phyloP scores from a whole-genome alignment of 2,329 filamentous ascomycete genomes.

The Fonsecaea multimorphosa region DNA sequence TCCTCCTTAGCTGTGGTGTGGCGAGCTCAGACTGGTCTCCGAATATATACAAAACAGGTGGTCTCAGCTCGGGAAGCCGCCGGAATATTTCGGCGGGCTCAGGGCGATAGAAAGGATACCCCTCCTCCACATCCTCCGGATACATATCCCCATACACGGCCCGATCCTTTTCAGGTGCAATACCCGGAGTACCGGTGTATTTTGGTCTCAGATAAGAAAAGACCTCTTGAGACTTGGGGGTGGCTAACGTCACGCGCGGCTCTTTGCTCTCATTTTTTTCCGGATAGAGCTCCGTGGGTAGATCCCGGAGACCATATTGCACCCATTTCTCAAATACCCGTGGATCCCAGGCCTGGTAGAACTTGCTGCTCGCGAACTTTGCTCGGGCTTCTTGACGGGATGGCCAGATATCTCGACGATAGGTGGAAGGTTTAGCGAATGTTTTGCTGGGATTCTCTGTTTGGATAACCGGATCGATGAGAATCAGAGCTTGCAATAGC shows the following conservation, averaged over 20 bases:
- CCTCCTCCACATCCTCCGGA: constrained; percentile 40
- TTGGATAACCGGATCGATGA: constrained; percentile 67
- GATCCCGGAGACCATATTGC: constrained; percentile 72
- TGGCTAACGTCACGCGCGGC: constrained; percentile 67
- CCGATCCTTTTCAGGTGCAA: constrained; percentile 38
- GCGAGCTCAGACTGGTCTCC: constrained; percentile 51
- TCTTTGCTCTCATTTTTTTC: constrained; percentile 46
- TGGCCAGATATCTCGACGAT: constrained; percentile 82
- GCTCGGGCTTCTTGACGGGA: constrained; percentile 71
- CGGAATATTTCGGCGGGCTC: constrained; percentile 49
- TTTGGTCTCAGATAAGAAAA: constrained; percentile 56
- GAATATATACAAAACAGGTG: constrained; percentile 53
- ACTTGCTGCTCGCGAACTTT: constrained; percentile 71
- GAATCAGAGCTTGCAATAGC: constrained; percentile 71
- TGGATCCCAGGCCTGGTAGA: constrained; percentile 83
- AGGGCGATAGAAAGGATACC: constrained; percentile 53
- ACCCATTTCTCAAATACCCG: constrained; percentile 78
- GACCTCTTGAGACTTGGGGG: constrained; percentile 87
- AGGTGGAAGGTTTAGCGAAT: constrained; percentile 72
- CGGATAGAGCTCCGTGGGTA: constrained; percentile 69
- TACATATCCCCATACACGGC: constrained; percentile 54
- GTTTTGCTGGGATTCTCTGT: constrained; percentile 33
- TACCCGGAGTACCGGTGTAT: constrained; percentile 62
- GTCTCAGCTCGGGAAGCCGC: constrained; percentile 50
- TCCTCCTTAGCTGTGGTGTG: constrained; percentile 46